Evolutionary conservation across 2,329 filamentous ascomycete species (phyloP), one percentile per base, ranked within the genome.

Genomic region (Claviceps digitariae): DNA sequence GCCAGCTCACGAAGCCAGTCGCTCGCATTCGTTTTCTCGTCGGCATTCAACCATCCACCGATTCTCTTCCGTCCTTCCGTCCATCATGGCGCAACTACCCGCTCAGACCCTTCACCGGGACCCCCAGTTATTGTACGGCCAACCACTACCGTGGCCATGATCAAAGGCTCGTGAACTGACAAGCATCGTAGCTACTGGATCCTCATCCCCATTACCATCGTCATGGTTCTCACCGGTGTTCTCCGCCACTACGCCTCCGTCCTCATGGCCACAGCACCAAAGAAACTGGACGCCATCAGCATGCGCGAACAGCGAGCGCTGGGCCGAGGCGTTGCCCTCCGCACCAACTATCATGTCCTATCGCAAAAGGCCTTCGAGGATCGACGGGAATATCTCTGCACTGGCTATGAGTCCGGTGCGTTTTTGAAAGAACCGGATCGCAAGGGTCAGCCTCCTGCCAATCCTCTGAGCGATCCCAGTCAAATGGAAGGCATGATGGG

Each of bases 401-500:
- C 83, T 4, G 87, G 84, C 13, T 96, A 86, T 72, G 87, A 96
- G 68, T 84, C 82, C 25, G 93, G 94, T 48, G 81, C 81, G 36
- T 98, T 90, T 66, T 75, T 98, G 48, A 96, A 95, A 67, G 87
- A 94, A 58, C 90, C 90, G 1, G 87, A 93, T 52, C 81, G 77
- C 63, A 84, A 86, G 65, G 90, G 90, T 51, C 87, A 96, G 71
- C 86, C 90, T 3, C 85, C 90, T 21, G 82, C 88, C 40, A 98
- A 97, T 71, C 93, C 93, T 4, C 90, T 98, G 81, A 87, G 86
- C 12, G 93, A 98, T 68, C 94, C 94, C 23, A 86, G 86, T 48
- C 89, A 88, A 55, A 98, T 98, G 93, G 94, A 98, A 66, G 91
- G 90, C 61, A 98, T 98, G 93, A 98, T 98, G 93, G 91, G 93